Evolutionary conservation across 2,329 filamentous ascomycete species (phyloP).

Genomic region (Sporothrix brunneoviolacea): DNA sequence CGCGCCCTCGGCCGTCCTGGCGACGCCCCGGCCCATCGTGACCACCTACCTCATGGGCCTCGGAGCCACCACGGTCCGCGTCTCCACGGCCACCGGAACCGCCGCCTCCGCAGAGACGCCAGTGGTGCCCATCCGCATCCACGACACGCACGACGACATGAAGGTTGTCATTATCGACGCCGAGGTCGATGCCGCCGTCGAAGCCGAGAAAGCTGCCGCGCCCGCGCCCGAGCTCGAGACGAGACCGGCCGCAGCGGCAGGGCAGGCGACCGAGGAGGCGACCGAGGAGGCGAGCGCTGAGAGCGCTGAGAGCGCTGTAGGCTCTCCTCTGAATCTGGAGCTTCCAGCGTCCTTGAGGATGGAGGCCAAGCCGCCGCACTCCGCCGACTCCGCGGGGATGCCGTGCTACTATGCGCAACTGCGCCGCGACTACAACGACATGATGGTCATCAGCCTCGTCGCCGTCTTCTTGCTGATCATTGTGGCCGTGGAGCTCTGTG

Average conservation of each 20-base stretch:
- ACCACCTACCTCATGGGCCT: conserved; percentile 19
- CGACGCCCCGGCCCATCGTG: conserved; percentile 14
- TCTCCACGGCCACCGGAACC: background rate
- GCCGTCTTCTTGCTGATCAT: conserved; percentile 26
- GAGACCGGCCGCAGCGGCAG: background rate
- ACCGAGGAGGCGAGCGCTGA: no score
- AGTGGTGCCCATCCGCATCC: background rate
- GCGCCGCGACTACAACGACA: conserved; percentile 23
- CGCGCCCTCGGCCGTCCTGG: conserved; percentile 11
- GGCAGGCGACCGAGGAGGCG: background rate
- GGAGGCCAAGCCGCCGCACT: conserved; percentile 4
- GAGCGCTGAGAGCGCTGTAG: no score
- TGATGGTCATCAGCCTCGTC: conserved; percentile 26
- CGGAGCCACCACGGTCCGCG: background rate
- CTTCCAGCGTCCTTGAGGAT: conserved; percentile 10
- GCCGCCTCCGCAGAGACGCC: background rate
- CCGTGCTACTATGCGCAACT: conserved; percentile 19
- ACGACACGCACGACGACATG: background rate
- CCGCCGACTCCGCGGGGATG: background rate
- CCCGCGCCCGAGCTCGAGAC: background rate
- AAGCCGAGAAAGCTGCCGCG: background rate
- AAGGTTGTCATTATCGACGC: conserved; percentile 9
- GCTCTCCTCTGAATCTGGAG: background rate
- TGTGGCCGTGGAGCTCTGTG: conserved; percentile 25
- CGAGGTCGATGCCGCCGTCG: background rate